Conservation (phyloP, 805 yeast genomes). For the Ogataea methanolica region DNA sequence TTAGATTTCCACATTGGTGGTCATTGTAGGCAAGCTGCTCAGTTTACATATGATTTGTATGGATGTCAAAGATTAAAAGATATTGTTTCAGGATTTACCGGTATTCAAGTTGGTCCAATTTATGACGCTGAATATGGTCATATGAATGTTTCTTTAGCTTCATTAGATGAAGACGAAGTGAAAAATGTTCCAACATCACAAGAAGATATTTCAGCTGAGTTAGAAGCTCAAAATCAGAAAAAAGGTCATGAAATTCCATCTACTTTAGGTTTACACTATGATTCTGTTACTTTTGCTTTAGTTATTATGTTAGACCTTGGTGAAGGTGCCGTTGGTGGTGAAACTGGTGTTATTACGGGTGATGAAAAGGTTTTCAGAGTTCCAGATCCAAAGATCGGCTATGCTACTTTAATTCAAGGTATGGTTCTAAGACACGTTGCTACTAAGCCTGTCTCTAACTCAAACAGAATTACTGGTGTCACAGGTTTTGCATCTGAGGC, state of each 20-base stretch:
- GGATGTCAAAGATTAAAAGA: slow-evolving; percentile 44
- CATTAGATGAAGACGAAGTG: slow-evolving; percentile 16
- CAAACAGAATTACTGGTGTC: slow-evolving; percentile 30
- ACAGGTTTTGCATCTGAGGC: slow-evolving; percentile 27
- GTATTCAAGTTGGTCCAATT: slow-evolving; percentile 39
- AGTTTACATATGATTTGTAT: slow-evolving; percentile 48
- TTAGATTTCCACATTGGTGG: slow-evolving; percentile 47
- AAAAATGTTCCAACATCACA: slow-evolving; percentile 6
- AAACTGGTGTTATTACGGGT: slow-evolving; percentile 42
- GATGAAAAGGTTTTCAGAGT: slow-evolving; percentile 26
- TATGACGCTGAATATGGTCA: slow-evolving; percentile 52
- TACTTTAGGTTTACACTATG: slow-evolving; percentile 43
- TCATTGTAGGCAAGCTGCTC: slow-evolving; percentile 33
- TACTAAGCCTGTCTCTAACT: slow-evolving; percentile 35
- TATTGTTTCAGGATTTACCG: slow-evolving; percentile 45
- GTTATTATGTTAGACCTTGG: slow-evolving; percentile 46
- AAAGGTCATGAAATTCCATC: slow-evolving; percentile 37
- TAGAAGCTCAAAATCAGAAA: slow-evolving; percentile 12
- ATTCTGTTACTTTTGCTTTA: slow-evolving; percentile 43
- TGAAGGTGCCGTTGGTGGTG: slow-evolving; percentile 47
- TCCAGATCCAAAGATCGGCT: slow-evolving; percentile 40
- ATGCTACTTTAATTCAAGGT: slow-evolving; percentile 44
- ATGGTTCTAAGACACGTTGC: slow-evolving; percentile 43
- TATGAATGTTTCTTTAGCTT: slow-evolving; percentile 40
- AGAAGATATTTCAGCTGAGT: slow-evolving; percentile 13